Conservation (phyloP, 768 basidiomycete genomes). For the Amanita muscaria region DNA sequence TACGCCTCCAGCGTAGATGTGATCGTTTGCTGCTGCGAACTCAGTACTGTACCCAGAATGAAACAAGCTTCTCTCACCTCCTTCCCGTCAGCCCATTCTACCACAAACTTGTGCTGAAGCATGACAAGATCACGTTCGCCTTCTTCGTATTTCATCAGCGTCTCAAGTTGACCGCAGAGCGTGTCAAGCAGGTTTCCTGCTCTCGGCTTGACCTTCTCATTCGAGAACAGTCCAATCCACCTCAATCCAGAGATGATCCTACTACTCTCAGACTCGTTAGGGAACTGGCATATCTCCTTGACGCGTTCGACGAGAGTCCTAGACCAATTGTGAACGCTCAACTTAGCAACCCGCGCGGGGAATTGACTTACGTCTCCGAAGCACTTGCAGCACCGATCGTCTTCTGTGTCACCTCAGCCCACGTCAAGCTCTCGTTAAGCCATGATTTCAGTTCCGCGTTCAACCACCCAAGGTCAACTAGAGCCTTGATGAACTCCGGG, state of each 20-base stretch:
- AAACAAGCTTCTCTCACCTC: slow-evolving; percentile 32
- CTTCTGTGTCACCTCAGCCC: slow-evolving; percentile 77
- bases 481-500: slow-evolving; percentile 85
- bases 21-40: slow-evolving; percentile 71
- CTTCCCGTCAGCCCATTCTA: slow-evolving; percentile 80
- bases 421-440: slow-evolving; percentile 66
- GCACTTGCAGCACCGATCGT: slow-evolving; percentile 60
- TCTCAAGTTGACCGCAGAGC: slow-evolving; percentile 84
- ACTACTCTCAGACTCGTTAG: slow-evolving; percentile 54
- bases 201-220: slow-evolving; percentile 49
- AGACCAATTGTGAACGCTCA: slow-evolving; percentile 8
- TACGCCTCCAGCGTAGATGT: slow-evolving; percentile 91
- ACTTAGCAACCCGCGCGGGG: background rate
- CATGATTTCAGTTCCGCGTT: slow-evolving; percentile 69
- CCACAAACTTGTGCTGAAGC: slow-evolving; percentile 96
- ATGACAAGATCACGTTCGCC: slow-evolving; percentile 95
- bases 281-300: slow-evolving; percentile 65
- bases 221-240: slow-evolving; percentile 91
- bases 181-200: slow-evolving; percentile 84
- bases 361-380: slow-evolving; percentile 49
- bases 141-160: slow-evolving; percentile 81
- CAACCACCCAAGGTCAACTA: slow-evolving; percentile 85
- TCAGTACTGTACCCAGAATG: no score
- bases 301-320: slow-evolving; percentile 71
- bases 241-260: slow-evolving; percentile 85